A percentile compares a stretch with the other conserved stretches of the same genome.
Conservation (phyloP, 805 yeast species). For the Sungouiella thailandica region DNA sequence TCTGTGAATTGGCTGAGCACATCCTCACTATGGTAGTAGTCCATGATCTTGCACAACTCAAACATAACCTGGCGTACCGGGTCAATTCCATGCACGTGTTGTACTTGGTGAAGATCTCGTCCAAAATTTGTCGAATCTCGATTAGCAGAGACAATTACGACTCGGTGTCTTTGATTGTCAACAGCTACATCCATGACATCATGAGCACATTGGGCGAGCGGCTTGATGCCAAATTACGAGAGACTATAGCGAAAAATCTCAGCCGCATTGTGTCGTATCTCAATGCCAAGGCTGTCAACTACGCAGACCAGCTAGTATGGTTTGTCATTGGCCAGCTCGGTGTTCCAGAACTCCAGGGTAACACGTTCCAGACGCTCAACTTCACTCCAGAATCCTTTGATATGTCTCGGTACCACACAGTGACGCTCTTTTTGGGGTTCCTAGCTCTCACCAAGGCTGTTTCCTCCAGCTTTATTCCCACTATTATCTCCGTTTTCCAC, state of each 20-base stretch:
- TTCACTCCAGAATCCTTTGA: no score
- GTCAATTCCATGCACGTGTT: slow-evolving; percentile 17
- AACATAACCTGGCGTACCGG: neutral
- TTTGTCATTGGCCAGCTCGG: slow-evolving; percentile 27
- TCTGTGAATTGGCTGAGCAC: slow-evolving; percentile 1
- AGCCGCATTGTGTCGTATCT: slow-evolving; percentile 42
- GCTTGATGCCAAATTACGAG: slow-evolving; percentile 54
- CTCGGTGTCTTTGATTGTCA: slow-evolving; percentile 44
- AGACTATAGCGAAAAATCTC: slow-evolving; percentile 61
- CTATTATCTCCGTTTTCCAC: slow-evolving; percentile 35
- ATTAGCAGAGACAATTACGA: slow-evolving; percentile 26
- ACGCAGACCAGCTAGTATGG: slow-evolving; percentile 38
- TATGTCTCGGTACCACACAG: slow-evolving; percentile 52
- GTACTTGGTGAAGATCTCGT: slow-evolving; percentile 29
- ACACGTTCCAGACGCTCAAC: slow-evolving; percentile 28
- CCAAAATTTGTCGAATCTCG: slow-evolving; percentile 31
- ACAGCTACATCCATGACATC: slow-evolving; percentile 39
- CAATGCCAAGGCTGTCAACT: slow-evolving; percentile 28
- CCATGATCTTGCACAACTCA: slow-evolving; percentile 5
- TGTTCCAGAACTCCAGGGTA: slow-evolving; percentile 2
- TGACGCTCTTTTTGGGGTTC: slow-evolving; percentile 51
- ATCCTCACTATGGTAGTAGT: slow-evolving; percentile 4
- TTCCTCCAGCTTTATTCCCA: slow-evolving; percentile 19
- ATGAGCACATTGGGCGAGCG: slow-evolving; percentile 31
- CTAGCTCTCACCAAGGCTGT: slow-evolving; percentile 23